A percentile compares a stretch with the other conserved stretches of the same genome.
Evolutionary conservation across 257 asterid genomes (phyloP).

Genomic region (Solanum raphanifolium): DNA sequence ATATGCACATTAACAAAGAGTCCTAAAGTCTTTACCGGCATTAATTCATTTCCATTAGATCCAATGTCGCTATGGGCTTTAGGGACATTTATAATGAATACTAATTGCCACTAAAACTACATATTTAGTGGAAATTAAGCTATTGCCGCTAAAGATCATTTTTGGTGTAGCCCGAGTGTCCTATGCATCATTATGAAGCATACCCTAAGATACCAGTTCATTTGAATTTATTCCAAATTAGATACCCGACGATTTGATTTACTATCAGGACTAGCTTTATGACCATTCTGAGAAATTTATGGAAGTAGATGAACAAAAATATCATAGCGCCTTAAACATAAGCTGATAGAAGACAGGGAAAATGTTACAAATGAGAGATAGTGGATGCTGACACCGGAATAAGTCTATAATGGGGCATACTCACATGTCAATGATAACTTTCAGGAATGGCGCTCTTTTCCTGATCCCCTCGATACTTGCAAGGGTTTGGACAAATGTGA

Average conservation of each 20-base stretch:
- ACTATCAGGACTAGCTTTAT: background rate
- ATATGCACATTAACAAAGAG: too few relatives aligned
- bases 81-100: background rate
- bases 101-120: background rate
- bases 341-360: background rate
- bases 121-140: background rate
- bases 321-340: background rate
- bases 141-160: background rate
- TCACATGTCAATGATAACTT: conserved; percentile 59
- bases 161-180: background rate
- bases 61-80: background rate
- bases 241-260: background rate
- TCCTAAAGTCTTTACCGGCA: too few relatives aligned
- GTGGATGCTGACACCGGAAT: background rate
- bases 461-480: conserved; percentile 71
- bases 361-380: background rate
- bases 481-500: conserved; percentile 77
- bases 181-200: background rate
- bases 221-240: background rate
- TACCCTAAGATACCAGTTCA: background rate
- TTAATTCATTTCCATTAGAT: background rate
- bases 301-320: background rate
- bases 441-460: conserved; percentile 47
- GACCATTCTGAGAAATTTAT: background rate
- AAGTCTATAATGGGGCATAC: conserved; percentile 6